Evolutionary conservation across 495 filamentous ascomycete genomes (phyloP), one percentile per base, ranked within the genome.

Genomic region (Aspergillus diversus): DNA sequence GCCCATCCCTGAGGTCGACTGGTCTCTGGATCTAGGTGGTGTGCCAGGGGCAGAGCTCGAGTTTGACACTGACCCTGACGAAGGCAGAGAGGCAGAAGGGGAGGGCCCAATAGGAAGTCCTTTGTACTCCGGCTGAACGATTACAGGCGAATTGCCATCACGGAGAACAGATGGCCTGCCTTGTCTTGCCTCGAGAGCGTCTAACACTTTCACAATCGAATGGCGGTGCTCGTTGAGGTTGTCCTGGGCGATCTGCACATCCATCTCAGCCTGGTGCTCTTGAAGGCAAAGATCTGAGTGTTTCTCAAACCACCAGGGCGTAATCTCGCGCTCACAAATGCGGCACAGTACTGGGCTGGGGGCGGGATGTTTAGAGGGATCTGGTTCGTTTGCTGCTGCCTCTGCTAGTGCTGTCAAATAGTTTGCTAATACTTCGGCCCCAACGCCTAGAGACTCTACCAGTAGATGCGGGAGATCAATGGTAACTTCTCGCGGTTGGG

Each of bases 231-330:
- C 93, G n/a, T 86, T 89, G 46, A 99, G 81, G 64, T 85, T 90
- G 69, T 99, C 95, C 71, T 99, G 95, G 33, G 92, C 88, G 75
- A 97, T 86, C 69, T 97, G 93, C 11, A 99, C 93, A 60, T 97
- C 94, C 89, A 97, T 94, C 73, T 99, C 95, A 1, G 96, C 94
- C 50, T 90, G 87, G 73, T 99, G 95, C 72, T 99, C 95, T 72
- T 97, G 92, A 57, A 97, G 80, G 71, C 95, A 99, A 9, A 97
- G 83, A 64, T 99, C 95, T 0, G 95, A 96, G 71, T 99, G 95
- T 74, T 97, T 98, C 75, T 97, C 93, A 68, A 99, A 99, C 96
- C 95, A 98, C 95, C 95, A 99, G 15, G 95, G 92, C n/a, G 91
- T 91, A 47, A 99, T 97, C 63, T 97, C 92, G 50, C 96, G 91